Evolutionary conservation across 495 filamentous ascomycete species (phyloP).

Genomic region (Halenospora varia): DNA sequence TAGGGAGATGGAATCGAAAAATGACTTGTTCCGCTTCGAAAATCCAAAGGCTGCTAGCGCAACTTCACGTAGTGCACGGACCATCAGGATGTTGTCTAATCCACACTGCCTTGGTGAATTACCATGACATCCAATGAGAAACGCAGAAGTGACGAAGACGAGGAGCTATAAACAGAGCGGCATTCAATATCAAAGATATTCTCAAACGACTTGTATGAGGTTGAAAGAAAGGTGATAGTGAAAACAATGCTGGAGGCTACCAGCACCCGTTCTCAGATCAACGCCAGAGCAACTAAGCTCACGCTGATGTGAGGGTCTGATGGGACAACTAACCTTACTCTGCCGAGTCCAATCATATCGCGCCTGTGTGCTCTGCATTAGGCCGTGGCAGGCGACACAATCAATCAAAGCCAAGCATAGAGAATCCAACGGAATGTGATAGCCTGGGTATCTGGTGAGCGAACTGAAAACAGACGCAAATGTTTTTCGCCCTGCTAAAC

Average conservation of each 20-base stretch:
- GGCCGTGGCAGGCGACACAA: slow-evolving; percentile 23
- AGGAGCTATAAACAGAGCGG: neutral
- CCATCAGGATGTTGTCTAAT: too few species aligned
- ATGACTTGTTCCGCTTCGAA: slow-evolving; percentile 1
- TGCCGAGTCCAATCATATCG: slow-evolving; percentile 15
- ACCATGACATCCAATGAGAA: neutral
- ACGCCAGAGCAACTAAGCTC: slow-evolving; percentile 2
- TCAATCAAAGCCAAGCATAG: slow-evolving; percentile 20
- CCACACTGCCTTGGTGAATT: too few species aligned
- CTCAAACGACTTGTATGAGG: too few species aligned
- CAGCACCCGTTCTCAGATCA: slow-evolving; percentile 6
- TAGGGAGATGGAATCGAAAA: slow-evolving; percentile 11
- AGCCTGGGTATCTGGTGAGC: neutral
- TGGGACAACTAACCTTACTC: neutral
- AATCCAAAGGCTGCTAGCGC: neutral
- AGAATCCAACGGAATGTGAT: slow-evolving; percentile 6
- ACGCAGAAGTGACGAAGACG: neutral
- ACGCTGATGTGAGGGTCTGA: slow-evolving; percentile 2
- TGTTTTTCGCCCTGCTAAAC: slow-evolving; percentile 15
- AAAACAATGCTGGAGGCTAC: neutral
- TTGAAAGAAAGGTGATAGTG: too few species aligned
- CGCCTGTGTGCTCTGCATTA: slow-evolving; percentile 9
- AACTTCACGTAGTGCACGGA: neutral
- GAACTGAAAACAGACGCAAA: slow-evolving; percentile 1
- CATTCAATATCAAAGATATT: too few species aligned